Evolutionary conservation across 2,329 filamentous ascomycete genomes (phyloP).

Genomic region (Exserohilum rostratum): DNA sequence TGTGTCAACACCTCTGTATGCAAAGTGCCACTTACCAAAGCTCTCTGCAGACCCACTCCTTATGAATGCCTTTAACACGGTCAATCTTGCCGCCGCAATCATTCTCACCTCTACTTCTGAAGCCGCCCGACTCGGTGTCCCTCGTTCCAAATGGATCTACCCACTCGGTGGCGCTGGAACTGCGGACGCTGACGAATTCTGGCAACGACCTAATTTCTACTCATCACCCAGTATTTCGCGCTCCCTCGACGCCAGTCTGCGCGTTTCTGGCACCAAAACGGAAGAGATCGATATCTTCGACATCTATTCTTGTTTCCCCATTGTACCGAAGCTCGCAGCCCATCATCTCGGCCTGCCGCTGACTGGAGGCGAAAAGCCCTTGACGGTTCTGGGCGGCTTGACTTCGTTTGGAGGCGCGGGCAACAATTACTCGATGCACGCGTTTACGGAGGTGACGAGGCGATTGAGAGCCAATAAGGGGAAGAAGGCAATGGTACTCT

Average conservation of each 20-base stretch:
- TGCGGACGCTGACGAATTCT: slow-evolving; percentile 65
- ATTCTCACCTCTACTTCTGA: slow-evolving; percentile 64
- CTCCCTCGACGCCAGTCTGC: slow-evolving; percentile 62
- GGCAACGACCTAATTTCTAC: slow-evolving; percentile 65
- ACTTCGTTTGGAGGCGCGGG: slow-evolving; percentile 73
- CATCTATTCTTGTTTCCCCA: slow-evolving; percentile 73
- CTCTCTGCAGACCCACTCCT: slow-evolving; percentile 63
- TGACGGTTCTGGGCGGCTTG: slow-evolving; percentile 68
- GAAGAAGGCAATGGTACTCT: slow-evolving; percentile 63
- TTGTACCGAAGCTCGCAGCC: slow-evolving; percentile 70
- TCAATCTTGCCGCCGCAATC: slow-evolving; percentile 67
- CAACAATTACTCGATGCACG: slow-evolving; percentile 75
- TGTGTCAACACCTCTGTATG: background rate
- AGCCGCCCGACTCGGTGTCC: slow-evolving; percentile 62
- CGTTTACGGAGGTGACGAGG: slow-evolving; percentile 51
- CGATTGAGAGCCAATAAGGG: slow-evolving; percentile 56
- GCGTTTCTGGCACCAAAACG: slow-evolving; percentile 54
- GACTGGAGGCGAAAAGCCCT: slow-evolving; percentile 53
- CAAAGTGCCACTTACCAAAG: no score
- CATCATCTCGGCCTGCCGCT: slow-evolving; percentile 63
- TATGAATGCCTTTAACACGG: slow-evolving; percentile 75
- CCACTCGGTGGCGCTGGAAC: slow-evolving; percentile 68
- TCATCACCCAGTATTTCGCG: slow-evolving; percentile 64
- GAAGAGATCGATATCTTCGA: slow-evolving; percentile 66
- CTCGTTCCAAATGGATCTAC: slow-evolving; percentile 66